Base-by-base conservation (phyloP, 1,284 basidiomycete genomes). In the Puccinia hordei region DNA sequence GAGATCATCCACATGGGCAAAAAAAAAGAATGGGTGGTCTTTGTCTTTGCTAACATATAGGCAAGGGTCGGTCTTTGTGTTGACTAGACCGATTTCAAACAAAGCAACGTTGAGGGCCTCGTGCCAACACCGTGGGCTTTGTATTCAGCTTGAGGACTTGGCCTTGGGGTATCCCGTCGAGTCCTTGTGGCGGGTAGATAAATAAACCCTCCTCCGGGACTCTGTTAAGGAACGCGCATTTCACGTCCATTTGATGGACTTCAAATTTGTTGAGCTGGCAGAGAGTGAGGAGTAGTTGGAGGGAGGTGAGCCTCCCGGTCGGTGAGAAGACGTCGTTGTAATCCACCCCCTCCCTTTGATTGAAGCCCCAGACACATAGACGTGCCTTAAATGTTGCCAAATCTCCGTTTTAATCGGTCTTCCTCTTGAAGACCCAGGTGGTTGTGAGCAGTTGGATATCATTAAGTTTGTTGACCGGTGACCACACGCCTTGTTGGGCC, bases 341-440 rank as follows among this genome's bases (percentile, higher is more conserved):
- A 19, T 73, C 72, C 4, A 1, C 2, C 15, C 53, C 53, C 41
- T 41, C 44, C 24, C 30, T 38, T 61, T 74, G 30, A 3, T 24
- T 57, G 27, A 57, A 73, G n/a, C 49, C 72, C 24, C 59, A 53
- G 5, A 55, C 72, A n/a, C 72, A 73, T 2, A 59, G 33, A 17
- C 71, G 5, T 30, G n/a, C 71, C 30, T 73, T 73, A 51, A 55
- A 65, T 51, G 49, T 17, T 51, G 33, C 30, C n/a, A n/a, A n/a
- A n/a, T 1, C 19, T 4, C n/a, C 65, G 55, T n/a, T 65, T 65
- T 22, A 35, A 41, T 61, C 55, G 6, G 46, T 35, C 22, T 75
- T 75, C 8, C 33, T 65, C 22, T 51, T 30, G n/a, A 75, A 75
- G 10, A 75, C 73, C 73, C 73, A 75, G 3, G 73, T 75, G 17